phyloP scores from a whole-genome alignment of 306 rosid species.

The Luffa aegyptiaca region DNA sequence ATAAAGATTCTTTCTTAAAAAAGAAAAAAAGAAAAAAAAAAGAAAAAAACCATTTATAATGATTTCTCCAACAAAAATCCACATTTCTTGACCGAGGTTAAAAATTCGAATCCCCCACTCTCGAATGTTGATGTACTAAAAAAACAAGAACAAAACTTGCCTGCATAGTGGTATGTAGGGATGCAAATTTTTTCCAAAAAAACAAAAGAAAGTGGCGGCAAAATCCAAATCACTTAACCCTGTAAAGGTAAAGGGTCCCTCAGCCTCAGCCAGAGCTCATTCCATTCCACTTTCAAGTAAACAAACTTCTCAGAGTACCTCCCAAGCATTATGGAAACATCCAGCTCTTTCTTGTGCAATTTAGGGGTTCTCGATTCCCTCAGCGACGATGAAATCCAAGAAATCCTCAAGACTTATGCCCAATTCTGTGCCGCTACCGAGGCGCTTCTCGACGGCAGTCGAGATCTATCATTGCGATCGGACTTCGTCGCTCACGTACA shows the following conservation, averaged over 20 bases:
- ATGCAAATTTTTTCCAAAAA: too few relatives aligned
- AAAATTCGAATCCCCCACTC: too few relatives aligned
- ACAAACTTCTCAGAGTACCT: neutral
- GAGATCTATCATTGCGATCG: slow-evolving; percentile 46
- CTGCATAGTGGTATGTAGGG: too few relatives aligned
- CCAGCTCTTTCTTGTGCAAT: slow-evolving; percentile 27
- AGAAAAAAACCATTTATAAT: too few relatives aligned
- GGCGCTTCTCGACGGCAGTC: slow-evolving; percentile 42
- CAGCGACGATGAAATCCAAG: slow-evolving; percentile 23
- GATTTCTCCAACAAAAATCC: too few relatives aligned
- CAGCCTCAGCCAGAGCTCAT: neutral
- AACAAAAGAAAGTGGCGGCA: slow-evolving; percentile 4
- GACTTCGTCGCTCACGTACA: slow-evolving; percentile 51
- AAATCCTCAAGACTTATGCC: slow-evolving; percentile 36
- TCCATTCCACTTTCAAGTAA: neutral
- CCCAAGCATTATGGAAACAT: slow-evolving; percentile 25
- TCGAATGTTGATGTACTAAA: too few relatives aligned
- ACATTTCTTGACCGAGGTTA: too few relatives aligned
- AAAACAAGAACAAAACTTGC: too few relatives aligned
- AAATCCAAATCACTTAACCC: neutral
- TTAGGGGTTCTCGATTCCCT: slow-evolving; percentile 39
- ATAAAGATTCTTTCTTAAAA: too few relatives aligned
- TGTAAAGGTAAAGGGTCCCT: neutral
- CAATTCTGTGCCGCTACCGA: slow-evolving; percentile 50
- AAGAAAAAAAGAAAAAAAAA: too few relatives aligned